Conservation (phyloP, 768 basidiomycete genomes). For the Punctularia strigosozonata region DNA sequence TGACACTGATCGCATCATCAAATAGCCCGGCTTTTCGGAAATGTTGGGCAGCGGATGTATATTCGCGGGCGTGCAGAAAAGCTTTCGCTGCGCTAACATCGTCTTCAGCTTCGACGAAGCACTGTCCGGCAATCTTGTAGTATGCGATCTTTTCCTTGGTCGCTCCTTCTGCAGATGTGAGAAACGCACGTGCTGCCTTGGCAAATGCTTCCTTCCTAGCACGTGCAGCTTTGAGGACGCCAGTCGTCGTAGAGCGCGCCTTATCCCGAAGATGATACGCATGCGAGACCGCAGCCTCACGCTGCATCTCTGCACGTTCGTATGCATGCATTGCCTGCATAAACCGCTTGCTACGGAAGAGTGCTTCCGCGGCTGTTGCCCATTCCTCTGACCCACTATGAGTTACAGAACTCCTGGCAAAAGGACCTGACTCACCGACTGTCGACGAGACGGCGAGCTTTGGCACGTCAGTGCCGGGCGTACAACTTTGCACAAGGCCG, state of each 20-base stretch:
- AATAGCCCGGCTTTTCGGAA: conserved; percentile 40
- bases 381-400: conserved; percentile 27
- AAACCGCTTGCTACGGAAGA: conserved; percentile 26
- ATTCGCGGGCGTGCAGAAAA: conserved; percentile 31
- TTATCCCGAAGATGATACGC: conserved; percentile 35
- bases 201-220: conserved; percentile 22
- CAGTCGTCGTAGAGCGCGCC: conserved; percentile 21
- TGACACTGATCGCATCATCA: conserved; percentile 38
- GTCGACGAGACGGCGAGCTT: conserved; percentile 37
- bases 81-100: conserved; percentile 30
- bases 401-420: too few species aligned
- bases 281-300: conserved; percentile 29
- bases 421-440: too few species aligned
- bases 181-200: conserved; percentile 34
- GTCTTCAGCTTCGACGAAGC: conserved; percentile 29
- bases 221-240: conserved; percentile 12
- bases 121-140: conserved; percentile 31
- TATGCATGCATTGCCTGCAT: conserved; percentile 36
- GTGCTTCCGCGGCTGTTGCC: conserved; percentile 17
- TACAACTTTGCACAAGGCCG: conserved; percentile 30
- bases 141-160: conserved; percentile 20
- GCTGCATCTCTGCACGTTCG: conserved; percentile 24
- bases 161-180: conserved; percentile 21
- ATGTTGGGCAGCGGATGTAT: conserved; percentile 28
- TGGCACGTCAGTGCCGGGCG: conserved; percentile 29